Evolutionary conservation across 306 rosid genomes (phyloP).

Genomic region (Fragaria iinumae): DNA sequence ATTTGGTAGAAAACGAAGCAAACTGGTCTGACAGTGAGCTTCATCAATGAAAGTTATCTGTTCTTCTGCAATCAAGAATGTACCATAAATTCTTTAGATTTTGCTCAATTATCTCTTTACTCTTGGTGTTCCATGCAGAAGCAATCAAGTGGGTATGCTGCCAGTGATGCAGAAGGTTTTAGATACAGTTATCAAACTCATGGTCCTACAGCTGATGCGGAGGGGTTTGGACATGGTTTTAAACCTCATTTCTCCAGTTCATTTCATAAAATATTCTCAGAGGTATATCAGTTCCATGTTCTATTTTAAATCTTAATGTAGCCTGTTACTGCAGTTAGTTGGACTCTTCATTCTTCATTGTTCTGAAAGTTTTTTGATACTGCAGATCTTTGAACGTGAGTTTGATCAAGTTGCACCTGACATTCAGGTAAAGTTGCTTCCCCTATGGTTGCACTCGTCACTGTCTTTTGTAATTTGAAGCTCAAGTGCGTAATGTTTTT

Average conservation of each 20-base stretch:
- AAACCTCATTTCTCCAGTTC: conserved; percentile 79
- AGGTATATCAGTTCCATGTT: conserved; percentile 45
- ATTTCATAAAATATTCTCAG: conserved; percentile 84
- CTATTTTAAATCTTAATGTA: conserved; percentile 1
- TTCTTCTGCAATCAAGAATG: conserved; percentile 26
- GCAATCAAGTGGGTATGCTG: conserved; percentile 37
- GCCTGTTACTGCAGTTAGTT: not conserved
- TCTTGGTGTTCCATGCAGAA: conserved; percentile 42
- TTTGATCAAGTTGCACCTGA: conserved; percentile 55
- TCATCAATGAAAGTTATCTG: conserved; percentile 15
- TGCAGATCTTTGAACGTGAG: conserved; percentile 83
- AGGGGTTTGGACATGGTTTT: conserved; percentile 54
- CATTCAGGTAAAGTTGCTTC: conserved; percentile 60
- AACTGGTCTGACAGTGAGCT: conserved; percentile 8
- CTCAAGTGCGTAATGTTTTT: conserved; percentile 21
- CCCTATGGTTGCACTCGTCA: conserved; percentile 14
- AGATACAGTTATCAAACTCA: conserved; percentile 17
- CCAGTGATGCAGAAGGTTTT: conserved; percentile 35
- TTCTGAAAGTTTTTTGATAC: conserved; percentile 19
- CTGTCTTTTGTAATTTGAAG: conserved; percentile 24
- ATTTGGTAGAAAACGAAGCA: not conserved
- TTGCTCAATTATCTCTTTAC: conserved; percentile 23
- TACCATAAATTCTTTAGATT: conserved; percentile 22
- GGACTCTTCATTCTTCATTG: not conserved
- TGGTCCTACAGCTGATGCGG: conserved; percentile 28